Evolutionary conservation across 768 basidiomycete species (phyloP).

Genomic region (Boletus bicolor): DNA sequence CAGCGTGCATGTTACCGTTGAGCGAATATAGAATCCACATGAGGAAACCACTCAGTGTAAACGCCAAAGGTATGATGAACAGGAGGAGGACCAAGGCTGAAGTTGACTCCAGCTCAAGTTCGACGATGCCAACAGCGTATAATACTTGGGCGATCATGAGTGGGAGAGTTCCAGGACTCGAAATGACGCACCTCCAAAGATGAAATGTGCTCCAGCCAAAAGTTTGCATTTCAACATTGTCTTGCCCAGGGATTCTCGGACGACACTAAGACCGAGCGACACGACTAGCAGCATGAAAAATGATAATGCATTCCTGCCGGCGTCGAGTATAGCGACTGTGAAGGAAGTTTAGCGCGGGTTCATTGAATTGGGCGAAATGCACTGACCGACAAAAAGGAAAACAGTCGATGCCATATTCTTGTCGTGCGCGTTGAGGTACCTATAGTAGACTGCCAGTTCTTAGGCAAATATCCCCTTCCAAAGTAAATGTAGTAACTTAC

Average conservation of each 20-base stretch:
- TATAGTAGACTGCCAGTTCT: conserved; percentile 69
- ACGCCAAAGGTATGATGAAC: conserved; percentile 91
- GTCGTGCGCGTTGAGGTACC: conserved; percentile 88
- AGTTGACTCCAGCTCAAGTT: conserved; percentile 87
- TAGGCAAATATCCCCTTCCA: conserved; percentile 2
- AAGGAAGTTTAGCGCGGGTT: conserved; percentile 1
- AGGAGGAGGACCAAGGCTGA: conserved; percentile 80
- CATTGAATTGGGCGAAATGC: not conserved
- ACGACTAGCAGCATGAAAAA: conserved; percentile 96
- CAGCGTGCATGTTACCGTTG: conserved; percentile 55
- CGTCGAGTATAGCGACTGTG: conserved; percentile 91
- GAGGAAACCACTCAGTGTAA: conserved; percentile 93
- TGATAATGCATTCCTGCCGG: conserved; percentile 89
- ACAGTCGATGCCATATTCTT: conserved; percentile 69
- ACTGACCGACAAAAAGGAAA: conserved; percentile 89
- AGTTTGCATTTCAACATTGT: conserved; percentile 83
- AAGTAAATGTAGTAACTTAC: conserved; percentile 37
- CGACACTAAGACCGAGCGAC: conserved; percentile 87
- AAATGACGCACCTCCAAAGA: conserved; percentile 79
- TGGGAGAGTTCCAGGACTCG: not conserved
- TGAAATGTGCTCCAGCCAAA: conserved; percentile 80
- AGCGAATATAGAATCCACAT: conserved; percentile 93
- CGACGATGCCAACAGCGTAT: conserved; percentile 93
- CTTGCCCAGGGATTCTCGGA: conserved; percentile 79
- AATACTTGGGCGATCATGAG: conserved; percentile 53